Percentiles rank a stretch among this genome's conserved stretches.
Conservation (phyloP, 768 basidiomycete genomes). For the Collybia sp. region DNA sequence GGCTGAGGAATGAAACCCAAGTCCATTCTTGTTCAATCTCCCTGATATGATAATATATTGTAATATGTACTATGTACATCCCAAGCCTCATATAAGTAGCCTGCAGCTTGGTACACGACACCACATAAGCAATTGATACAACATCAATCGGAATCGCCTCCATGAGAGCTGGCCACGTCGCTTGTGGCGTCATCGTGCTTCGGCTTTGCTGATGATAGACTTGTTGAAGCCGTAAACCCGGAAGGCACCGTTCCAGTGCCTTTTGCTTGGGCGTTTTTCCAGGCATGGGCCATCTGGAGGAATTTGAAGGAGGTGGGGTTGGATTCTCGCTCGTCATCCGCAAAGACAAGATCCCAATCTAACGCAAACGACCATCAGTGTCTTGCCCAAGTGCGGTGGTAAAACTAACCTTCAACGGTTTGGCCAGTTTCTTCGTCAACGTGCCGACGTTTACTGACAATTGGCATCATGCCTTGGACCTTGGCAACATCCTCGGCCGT, state of each 20-base stretch:
- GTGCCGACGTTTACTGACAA: slow-evolving; percentile 78
- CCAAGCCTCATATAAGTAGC: no score
- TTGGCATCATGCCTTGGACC: slow-evolving; percentile 92
- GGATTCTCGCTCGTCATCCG: slow-evolving; percentile 92
- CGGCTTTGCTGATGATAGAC: slow-evolving; percentile 2
- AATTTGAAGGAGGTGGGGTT: slow-evolving; percentile 96
- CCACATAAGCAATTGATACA: no score
- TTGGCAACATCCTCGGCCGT: slow-evolving; percentile 67
- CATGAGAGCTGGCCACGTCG: slow-evolving; percentile 12
- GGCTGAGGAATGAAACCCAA: slow-evolving; percentile 16
- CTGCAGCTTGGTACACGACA: no score
- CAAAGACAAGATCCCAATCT: slow-evolving; percentile 96
- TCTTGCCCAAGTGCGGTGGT: neutral
- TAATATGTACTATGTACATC: no score
- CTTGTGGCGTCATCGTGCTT: slow-evolving; percentile 8
- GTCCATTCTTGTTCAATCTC: no score
- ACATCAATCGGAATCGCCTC: slow-evolving; percentile 8
- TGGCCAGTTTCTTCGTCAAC: slow-evolving; percentile 84
- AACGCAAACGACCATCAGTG: slow-evolving; percentile 1
- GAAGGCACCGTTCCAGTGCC: slow-evolving; percentile 27
- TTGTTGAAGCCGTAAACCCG: slow-evolving; percentile 42
- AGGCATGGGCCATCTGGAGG: slow-evolving; percentile 91
- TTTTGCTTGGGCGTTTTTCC: slow-evolving; percentile 59
- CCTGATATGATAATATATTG: no score
- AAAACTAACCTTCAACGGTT: slow-evolving; percentile 71